Evolutionary conservation across 306 rosid species (phyloP).

Genomic region (Pyrus betulifolia): DNA sequence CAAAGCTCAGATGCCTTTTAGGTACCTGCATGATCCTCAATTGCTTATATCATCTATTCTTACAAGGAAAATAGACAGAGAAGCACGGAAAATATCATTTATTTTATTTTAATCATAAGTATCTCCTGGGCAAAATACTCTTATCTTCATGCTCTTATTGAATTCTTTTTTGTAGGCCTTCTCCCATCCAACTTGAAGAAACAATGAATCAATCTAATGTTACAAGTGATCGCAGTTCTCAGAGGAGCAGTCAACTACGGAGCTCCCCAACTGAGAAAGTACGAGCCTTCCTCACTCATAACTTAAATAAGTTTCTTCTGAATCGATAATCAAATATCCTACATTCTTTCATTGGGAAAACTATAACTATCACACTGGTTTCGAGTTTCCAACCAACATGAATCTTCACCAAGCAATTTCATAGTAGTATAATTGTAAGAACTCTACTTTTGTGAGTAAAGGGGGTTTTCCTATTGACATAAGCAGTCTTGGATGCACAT

Average conservation of each 20-base stretch:
- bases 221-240: background rate
- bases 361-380: background rate
- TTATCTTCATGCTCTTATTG: background rate
- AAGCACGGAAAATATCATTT: background rate
- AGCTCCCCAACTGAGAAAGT: conserved; percentile 3
- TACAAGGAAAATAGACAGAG: background rate
- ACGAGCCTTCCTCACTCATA: background rate
- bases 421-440: background rate
- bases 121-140: background rate
- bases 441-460: background rate
- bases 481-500: background rate
- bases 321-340: background rate
- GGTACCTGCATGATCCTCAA: background rate
- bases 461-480: background rate
- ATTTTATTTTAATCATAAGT: background rate
- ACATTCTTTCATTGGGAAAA: conserved; percentile 1
- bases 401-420: background rate
- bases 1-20: background rate
- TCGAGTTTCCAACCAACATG: background rate
- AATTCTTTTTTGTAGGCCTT: background rate
- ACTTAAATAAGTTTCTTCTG: background rate
- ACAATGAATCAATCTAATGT: background rate
- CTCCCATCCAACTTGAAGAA: background rate
- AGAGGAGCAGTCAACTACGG: background rate
- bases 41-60: background rate